Evolutionary conservation across 148 eudicot species (phyloP).

Genomic region (Rhododendron simsii): DNA sequence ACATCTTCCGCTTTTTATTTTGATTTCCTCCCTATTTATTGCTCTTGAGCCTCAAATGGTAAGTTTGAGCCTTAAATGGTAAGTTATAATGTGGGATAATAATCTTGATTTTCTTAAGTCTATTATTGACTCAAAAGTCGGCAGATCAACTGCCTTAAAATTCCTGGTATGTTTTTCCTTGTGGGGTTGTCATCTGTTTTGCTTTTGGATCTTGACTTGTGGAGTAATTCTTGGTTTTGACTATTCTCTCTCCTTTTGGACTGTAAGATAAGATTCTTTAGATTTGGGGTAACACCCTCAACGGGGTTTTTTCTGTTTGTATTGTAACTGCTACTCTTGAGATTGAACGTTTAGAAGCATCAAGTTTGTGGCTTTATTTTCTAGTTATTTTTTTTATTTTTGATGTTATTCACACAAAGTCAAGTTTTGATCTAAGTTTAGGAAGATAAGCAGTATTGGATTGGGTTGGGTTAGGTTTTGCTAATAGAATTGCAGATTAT

Average conservation of each 20-base stretch:
- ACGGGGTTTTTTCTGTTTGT: neutral
- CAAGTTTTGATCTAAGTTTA: neutral
- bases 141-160: constrained; percentile 3
- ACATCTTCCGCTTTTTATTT: neutral
- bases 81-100: neutral
- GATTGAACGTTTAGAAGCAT: neutral
- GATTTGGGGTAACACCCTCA: neutral
- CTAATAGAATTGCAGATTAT: neutral
- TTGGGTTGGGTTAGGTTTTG: neutral
- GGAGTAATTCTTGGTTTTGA: constrained; percentile 4
- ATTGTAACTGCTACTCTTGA: neutral
- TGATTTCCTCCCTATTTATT: neutral
- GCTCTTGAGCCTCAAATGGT: neutral
- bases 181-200: neutral
- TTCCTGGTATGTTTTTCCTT: neutral
- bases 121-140: neutral
- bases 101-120: neutral
- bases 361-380: neutral
- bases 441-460: neutral
- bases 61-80: neutral
- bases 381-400: too few relatives aligned
- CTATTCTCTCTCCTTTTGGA: neutral
- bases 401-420: neutral
- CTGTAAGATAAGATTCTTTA: constrained; percentile 6
- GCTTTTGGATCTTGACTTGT: neutral